Evolutionary conservation across 2,329 filamentous ascomycete species (phyloP).

Genomic region (Aspergillus proliferans): DNA sequence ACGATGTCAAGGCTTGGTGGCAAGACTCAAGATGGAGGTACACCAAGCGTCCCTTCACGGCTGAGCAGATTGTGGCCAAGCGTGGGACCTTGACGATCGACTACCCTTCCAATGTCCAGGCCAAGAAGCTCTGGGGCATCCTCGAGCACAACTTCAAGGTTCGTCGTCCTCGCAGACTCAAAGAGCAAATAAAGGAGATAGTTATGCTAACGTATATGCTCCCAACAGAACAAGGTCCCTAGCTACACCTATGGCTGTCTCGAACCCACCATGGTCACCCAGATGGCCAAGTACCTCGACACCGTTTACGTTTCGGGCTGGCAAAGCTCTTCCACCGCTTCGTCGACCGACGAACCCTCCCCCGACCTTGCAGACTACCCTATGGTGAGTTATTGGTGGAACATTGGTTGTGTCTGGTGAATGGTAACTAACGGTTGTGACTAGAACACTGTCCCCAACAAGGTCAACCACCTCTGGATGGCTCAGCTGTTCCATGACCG

Average conservation of each 20-base stretch:
- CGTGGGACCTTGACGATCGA: slow-evolving; percentile 83
- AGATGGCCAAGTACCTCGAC: slow-evolving; percentile 98
- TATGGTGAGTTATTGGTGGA: slow-evolving; percentile 56
- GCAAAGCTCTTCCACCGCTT: slow-evolving; percentile 97
- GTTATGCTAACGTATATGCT: slow-evolving; percentile 8
- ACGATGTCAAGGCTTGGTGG: slow-evolving; percentile 92
- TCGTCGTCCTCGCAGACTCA: slow-evolving; percentile 6
- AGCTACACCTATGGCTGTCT: slow-evolving; percentile 96
- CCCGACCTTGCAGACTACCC: slow-evolving; percentile 98
- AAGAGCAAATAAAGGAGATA: background rate
- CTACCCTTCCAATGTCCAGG: slow-evolving; percentile 80
- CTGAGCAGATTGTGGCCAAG: slow-evolving; percentile 95
- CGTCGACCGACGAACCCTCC: slow-evolving; percentile 88
- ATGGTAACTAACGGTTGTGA: background rate
- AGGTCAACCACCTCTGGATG: slow-evolving; percentile 95
- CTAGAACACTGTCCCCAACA: slow-evolving; percentile 95
- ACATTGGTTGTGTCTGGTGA: background rate
- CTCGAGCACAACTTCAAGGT: slow-evolving; percentile 83
- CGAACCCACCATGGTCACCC: slow-evolving; percentile 96
- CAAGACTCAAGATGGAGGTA: slow-evolving; percentile 81
- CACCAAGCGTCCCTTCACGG: slow-evolving; percentile 88
- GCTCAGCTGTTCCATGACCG: slow-evolving; percentile 99
- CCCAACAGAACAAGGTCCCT: slow-evolving; percentile 64
- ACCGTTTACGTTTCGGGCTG: slow-evolving; percentile 98
- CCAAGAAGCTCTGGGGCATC: slow-evolving; percentile 92